Evolutionary conservation across 202 grass and related monocot species (phyloP).

Genomic region (Eragrostis tef): DNA sequence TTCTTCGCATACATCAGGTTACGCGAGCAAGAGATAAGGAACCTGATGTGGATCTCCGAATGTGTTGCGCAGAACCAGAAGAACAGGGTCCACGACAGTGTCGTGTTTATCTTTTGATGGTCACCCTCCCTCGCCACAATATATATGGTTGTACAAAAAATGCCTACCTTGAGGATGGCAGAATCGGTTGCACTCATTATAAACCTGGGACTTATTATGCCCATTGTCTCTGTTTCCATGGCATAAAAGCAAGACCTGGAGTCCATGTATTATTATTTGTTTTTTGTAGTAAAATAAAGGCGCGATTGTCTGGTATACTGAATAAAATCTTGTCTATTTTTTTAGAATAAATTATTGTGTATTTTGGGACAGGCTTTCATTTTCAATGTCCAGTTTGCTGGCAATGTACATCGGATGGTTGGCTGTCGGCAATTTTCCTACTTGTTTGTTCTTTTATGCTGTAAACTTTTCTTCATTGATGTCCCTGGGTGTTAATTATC

Average conservation of each 20-base stretch:
- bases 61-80: slow-evolving; percentile 98
- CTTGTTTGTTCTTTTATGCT: not conserved
- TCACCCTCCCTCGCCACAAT: not conserved
- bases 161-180: slow-evolving; percentile 49
- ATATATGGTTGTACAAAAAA: slow-evolving; percentile 52
- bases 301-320: slow-evolving; percentile 30
- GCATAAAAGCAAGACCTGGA: slow-evolving; percentile 38
- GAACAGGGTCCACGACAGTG: slow-evolving; percentile 85
- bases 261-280: slow-evolving; percentile 45
- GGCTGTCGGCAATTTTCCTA: not conserved
- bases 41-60: slow-evolving; percentile 97
- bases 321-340: slow-evolving; percentile 48
- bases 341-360: slow-evolving; percentile 34
- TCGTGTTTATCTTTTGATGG: slow-evolving; percentile 94
- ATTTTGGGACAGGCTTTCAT: slow-evolving; percentile 24
- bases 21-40: slow-evolving; percentile 91
- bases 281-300: slow-evolving; percentile 61
- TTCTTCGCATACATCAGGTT: slow-evolving; percentile 98
- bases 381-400: slow-evolving; percentile 33
- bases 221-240: not conserved
- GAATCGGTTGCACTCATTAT: slow-evolving; percentile 30
- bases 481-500: too few species aligned
- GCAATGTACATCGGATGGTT: not conserved
- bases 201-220: slow-evolving; percentile 33
- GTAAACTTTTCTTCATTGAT: not conserved